Base-by-base conservation (phyloP, 2,329 filamentous ascomycete species). In the Periconia digitata region DNA sequence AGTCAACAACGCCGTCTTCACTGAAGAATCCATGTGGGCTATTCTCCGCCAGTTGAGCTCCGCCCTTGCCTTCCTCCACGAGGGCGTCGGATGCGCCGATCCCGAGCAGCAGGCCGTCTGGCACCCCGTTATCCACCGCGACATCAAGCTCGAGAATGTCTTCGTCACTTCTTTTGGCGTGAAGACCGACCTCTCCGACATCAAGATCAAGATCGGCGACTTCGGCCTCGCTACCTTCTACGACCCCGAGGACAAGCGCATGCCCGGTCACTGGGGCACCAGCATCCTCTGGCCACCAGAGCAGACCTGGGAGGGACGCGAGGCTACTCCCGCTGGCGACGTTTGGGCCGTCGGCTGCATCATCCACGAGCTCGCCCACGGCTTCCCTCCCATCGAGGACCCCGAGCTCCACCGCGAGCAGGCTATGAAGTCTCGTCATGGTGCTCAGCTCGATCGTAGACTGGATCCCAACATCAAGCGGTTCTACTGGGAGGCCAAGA, bases 71-170 rank as follows among this genome's bases (percentile, higher is more conserved):
- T 62, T 59, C 42, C 46, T 64, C 3, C 62, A 64, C 45, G 49
- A 56, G 23, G 60, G 60, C 4, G 47, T 53, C 5, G 54, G 54
- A 32, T 38, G 32, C 2, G 16, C 22, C 8, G 15, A 41, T 6
- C 35, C 43, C 2, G 20, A 17, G 1, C 44, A 48, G 18, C 36
- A 21, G 21, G 38, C 53, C 34, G 8, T 95, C 75, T 86, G 87
- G 66, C 86, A 89, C 66, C 91, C 95, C 69, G 92, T 97, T 67
- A 90, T 96, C 8, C 94, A 97, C 69, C 86, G 92, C 47, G 92
- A 97, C 62, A 95, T 97, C 72, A 96, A 96, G 71, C 89, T 90
- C 0, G 91, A 96, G 66, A 96, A 96, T 61, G 95, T 97, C 22
- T 75, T 97, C 6, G 74, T 96, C 20, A 41, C 47, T 23, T 44